Evolutionary conservation across 2,329 filamentous ascomycete genomes (phyloP).

Genomic region (Dichotomopilus funicola): DNA sequence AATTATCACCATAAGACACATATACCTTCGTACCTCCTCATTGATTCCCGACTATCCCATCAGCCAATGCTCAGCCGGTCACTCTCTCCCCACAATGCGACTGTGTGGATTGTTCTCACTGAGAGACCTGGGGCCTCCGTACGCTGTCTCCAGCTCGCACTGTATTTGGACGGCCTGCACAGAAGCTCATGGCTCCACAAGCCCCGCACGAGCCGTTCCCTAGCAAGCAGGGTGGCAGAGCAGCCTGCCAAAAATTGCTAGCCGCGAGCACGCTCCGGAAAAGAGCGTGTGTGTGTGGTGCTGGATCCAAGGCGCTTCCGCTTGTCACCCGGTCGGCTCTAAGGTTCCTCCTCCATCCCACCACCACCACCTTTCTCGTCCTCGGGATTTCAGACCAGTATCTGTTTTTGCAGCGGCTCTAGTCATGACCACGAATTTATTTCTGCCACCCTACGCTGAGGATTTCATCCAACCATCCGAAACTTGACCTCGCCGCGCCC

Average conservation of each 20-base stretch:
- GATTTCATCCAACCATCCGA: conserved; percentile 14
- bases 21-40: too few species aligned
- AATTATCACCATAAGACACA: too few species aligned
- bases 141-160: not conserved
- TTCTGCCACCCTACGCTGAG: conserved; percentile 11
- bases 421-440: conserved; percentile 19
- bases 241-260: conserved; percentile 23
- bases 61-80: too few species aligned
- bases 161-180: not conserved
- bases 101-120: not conserved
- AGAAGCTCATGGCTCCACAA: not conserved
- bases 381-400: conserved; percentile 6
- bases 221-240: conserved; percentile 1
- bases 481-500: conserved; percentile 9
- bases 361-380: conserved; percentile 8
- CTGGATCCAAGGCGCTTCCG: conserved; percentile 17
- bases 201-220: conserved; percentile 12
- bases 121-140: too few species aligned
- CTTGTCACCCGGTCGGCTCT: conserved; percentile 13
- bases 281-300: conserved; percentile 14
- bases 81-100: not conserved
- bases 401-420: not conserved
- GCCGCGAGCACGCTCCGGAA: conserved; percentile 17
- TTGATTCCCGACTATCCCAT: too few species aligned
- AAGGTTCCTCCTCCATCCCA: conserved; percentile 12